Conservation (phyloP, 1,139 yeast species). For the Scheffersomyces quercinus region DNA sequence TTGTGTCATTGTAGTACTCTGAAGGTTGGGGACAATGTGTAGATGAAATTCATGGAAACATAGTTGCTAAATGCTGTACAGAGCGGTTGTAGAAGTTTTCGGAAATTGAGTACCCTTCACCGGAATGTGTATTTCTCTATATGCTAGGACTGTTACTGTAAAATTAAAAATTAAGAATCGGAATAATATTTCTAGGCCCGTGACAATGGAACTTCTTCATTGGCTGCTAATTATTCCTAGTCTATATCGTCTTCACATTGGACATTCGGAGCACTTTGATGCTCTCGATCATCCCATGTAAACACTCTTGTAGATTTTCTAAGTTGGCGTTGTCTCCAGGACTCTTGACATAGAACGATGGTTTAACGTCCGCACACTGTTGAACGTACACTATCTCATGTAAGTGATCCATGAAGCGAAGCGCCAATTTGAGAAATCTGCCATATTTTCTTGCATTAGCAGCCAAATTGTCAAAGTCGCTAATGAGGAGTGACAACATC, state of each 20-base stretch:
- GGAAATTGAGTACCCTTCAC: too few species aligned
- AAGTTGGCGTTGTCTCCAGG: constrained; percentile 11
- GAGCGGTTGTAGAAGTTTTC: too few species aligned
- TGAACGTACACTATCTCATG: constrained; percentile 20
- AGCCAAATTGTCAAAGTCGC: constrained; percentile 29
- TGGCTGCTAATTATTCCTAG: too few species aligned
- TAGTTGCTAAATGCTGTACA: too few species aligned
- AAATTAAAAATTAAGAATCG: too few species aligned
- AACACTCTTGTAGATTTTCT: constrained; percentile 18
- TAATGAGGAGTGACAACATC: constrained; percentile 33
- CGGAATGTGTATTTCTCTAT: too few species aligned
- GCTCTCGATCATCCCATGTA: constrained; percentile 20
- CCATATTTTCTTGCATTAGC: constrained; percentile 25
- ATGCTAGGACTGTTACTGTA: too few species aligned
- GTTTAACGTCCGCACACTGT: constrained; percentile 5
- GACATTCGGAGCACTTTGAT: constrained; percentile 1
- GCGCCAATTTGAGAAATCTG: constrained; percentile 22
- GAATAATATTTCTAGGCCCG: too few species aligned
- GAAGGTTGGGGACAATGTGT: too few species aligned
- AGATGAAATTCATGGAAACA: too few species aligned
- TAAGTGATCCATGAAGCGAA: constrained; percentile 28
- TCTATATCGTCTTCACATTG: neutral
- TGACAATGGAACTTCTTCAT: too few species aligned
- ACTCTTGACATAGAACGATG: constrained; percentile 14
- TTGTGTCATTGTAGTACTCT: too few species aligned